Percentiles rank a stretch among this genome's conserved stretches.
Conservation (phyloP, 129 eudicot species). For the Helianthus annuus region DNA sequence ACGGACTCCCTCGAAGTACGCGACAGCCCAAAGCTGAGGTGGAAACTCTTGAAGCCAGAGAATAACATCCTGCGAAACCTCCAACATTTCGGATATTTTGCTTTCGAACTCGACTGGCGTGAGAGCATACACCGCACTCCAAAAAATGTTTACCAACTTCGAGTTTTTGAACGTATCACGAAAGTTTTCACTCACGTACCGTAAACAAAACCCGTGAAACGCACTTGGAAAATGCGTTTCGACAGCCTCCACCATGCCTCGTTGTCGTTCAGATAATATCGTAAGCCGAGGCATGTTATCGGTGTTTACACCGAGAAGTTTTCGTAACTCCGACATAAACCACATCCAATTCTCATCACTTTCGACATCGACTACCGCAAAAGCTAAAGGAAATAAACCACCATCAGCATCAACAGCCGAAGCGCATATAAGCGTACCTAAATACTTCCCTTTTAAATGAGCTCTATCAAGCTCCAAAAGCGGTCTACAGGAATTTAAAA, state of each 20-base stretch:
- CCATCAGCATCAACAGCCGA: conserved; percentile 91
- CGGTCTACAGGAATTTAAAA: conserved; percentile 89
- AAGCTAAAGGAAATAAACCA: conserved; percentile 82
- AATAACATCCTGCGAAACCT: conserved; percentile 67
- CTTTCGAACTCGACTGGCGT: conserved; percentile 81
- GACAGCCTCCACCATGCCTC: conserved; percentile 87
- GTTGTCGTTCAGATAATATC: conserved; percentile 78
- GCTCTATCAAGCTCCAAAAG: conserved; percentile 86
- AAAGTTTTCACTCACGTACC: conserved; percentile 81
- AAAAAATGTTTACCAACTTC: conserved; percentile 84
- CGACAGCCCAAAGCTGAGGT: conserved; percentile 97
- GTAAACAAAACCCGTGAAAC: conserved; percentile 86
- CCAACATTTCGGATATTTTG: conserved; percentile 86
- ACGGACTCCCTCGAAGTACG: conserved; percentile 93
- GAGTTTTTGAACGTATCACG: conserved; percentile 96
- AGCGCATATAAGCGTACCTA: conserved; percentile 84
- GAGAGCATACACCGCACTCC: conserved; percentile 97
- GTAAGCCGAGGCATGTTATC: conserved; percentile 96
- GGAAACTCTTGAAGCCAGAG: conserved; percentile 75
- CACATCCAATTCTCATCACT: conserved; percentile 98
- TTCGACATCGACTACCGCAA: conserved; percentile 86
- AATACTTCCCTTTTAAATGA: conserved; percentile 86
- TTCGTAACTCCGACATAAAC: conserved; percentile 95
- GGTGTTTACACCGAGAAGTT: conserved; percentile 89
- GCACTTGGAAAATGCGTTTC: conserved; percentile 94